Conservation (phyloP, 23 red algal species). For the Gracilaria domingensis region DNA sequence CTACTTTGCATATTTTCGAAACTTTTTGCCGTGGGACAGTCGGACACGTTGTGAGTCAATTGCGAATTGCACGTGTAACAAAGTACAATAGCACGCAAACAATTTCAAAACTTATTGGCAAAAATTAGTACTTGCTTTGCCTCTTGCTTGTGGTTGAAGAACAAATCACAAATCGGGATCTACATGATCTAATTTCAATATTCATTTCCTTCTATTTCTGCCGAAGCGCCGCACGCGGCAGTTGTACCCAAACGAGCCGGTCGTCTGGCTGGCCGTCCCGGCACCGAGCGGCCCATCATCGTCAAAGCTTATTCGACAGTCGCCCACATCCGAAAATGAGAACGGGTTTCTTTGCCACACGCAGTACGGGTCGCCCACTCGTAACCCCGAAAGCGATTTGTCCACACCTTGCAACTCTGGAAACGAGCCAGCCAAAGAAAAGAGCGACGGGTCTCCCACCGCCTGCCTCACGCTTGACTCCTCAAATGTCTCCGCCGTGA, state of each 20-base stretch:
- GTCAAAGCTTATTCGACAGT: not conserved
- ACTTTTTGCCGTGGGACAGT: too few relatives aligned
- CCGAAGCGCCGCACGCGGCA: conserved; percentile 1
- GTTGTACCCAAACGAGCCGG: conserved; percentile 9
- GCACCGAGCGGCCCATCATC: not conserved
- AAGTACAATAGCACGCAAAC: too few relatives aligned
- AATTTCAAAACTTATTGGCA: too few relatives aligned
- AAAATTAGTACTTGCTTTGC: too few relatives aligned
- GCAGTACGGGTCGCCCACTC: conserved; percentile 25
- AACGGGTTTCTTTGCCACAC: conserved; percentile 4
- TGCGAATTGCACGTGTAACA: too few relatives aligned
- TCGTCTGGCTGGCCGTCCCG: not conserved
- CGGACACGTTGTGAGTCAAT: too few relatives aligned
- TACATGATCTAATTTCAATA: too few relatives aligned
- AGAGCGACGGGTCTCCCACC: not conserved
- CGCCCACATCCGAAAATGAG: not conserved
- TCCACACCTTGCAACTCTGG: conserved; percentile 13
- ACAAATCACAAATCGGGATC: too few relatives aligned
- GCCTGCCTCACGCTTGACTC: not conserved
- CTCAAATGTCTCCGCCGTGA: conserved; percentile 1
- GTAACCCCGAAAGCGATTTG: not conserved
- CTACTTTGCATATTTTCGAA: too few relatives aligned
- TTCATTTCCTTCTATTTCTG: not conserved
- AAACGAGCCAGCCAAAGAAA: not conserved
- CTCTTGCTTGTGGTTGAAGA: too few relatives aligned